Evolutionary conservation across 2,329 filamentous ascomycete genomes (phyloP).

Genomic region (Elsinoe necatrix): DNA sequence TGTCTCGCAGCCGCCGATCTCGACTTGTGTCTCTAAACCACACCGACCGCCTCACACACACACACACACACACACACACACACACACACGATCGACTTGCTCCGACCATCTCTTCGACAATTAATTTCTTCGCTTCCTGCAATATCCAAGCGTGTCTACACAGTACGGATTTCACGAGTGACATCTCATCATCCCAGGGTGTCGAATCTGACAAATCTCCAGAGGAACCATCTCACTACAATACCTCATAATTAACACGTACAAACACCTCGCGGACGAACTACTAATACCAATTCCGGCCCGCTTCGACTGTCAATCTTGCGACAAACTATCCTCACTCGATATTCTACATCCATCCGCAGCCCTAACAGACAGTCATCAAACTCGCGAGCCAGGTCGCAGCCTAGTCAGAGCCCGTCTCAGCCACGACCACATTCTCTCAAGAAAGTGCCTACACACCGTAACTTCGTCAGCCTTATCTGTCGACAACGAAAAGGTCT

Average conservation of each 20-base stretch:
- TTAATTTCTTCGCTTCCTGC: background rate
- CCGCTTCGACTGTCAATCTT: background rate
- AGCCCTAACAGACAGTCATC: background rate
- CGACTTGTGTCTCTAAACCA: conserved; percentile 10
- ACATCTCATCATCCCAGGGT: background rate
- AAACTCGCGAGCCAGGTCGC: conserved; percentile 1
- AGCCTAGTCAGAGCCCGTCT: conserved; percentile 11
- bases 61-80: too few species aligned
- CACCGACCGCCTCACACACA: background rate
- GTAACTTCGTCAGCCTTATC: background rate
- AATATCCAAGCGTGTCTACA: background rate
- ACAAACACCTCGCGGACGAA: background rate
- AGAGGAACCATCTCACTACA: background rate
- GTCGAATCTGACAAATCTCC: background rate
- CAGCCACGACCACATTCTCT: conserved; percentile 10
- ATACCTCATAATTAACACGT: background rate
- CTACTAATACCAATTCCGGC: background rate
- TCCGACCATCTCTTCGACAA: background rate
- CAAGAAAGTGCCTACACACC: background rate
- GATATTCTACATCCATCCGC: background rate
- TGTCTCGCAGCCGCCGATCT: conserved; percentile 9
- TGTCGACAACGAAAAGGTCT: background rate
- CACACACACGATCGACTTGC: background rate
- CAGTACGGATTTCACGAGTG: background rate
- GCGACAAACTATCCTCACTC: background rate